Evolutionary conservation across 352 stramenopile species (phyloP).

Genomic region (Pythium diclinum): DNA sequence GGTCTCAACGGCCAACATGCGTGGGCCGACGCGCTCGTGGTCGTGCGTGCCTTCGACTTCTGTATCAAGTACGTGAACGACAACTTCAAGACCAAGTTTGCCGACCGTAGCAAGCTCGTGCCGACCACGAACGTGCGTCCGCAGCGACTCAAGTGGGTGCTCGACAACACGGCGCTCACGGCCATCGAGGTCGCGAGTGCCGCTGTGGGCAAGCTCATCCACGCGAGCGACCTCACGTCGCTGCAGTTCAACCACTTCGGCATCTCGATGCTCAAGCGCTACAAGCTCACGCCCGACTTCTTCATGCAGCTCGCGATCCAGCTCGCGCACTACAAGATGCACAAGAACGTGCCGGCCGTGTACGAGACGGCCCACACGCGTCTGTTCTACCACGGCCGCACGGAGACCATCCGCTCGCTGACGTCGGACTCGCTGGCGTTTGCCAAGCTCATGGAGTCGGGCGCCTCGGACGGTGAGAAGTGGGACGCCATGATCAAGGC

Average conservation of each 20-base stretch:
- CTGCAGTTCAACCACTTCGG: constrained; percentile 93
- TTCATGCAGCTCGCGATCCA: constrained; percentile 97
- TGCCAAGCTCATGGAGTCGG: constrained; percentile 87
- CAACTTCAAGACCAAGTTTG: constrained; percentile 88
- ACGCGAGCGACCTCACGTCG: constrained; percentile 88
- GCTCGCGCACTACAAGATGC: constrained; percentile 96
- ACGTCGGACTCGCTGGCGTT: constrained; percentile 90
- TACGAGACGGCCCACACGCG: constrained; percentile 97
- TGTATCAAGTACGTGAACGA: constrained; percentile 91
- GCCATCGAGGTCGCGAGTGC: constrained; percentile 85
- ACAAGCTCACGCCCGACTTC: constrained; percentile 95
- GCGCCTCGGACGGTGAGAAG: constrained; percentile 39
- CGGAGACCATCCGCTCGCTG: constrained; percentile 88
- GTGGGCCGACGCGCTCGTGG: constrained; percentile 96
- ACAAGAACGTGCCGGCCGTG: constrained; percentile 90
- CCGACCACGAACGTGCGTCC: constrained; percentile 64
- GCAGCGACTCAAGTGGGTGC: constrained; percentile 73
- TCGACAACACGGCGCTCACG: constrained; percentile 77
- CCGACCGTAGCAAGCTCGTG: constrained; percentile 65
- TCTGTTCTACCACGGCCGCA: constrained; percentile 97
- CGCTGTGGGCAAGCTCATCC: constrained; percentile 91
- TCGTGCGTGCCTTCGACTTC: constrained; percentile 93
- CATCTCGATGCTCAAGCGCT: constrained; percentile 89
- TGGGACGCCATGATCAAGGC: constrained; percentile 87
- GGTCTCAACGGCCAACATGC: constrained; percentile 95